These are phyloP conservation scores for Blastobotrys peoriensis DNA, from an alignment of 805 yeast species.

Conservation along the genomic window DNA sequence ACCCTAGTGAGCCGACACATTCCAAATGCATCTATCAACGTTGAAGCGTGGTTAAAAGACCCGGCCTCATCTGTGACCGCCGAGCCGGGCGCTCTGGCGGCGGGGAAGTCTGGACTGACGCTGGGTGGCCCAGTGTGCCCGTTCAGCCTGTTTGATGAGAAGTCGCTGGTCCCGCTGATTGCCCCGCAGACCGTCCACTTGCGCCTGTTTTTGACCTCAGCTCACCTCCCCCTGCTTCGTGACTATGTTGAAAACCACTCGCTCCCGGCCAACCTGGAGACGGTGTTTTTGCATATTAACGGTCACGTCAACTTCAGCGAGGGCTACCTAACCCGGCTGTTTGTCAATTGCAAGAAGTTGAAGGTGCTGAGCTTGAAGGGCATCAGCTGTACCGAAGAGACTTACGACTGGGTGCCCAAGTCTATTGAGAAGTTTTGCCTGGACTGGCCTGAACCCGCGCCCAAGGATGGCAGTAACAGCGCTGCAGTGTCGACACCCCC, in stretches of 20 bases:
- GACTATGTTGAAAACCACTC: neutral
- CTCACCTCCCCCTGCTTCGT: neutral
- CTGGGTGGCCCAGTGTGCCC: too few relatives aligned
- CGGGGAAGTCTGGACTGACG: too few relatives aligned
- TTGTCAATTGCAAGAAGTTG: neutral
- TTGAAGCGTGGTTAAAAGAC: neutral
- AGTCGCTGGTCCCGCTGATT: neutral
- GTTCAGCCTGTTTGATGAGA: neutral
- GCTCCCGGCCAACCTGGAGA: neutral
- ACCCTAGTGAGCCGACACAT: neutral
- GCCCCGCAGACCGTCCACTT: neutral
- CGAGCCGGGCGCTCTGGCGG: too few relatives aligned
- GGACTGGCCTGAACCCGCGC: neutral
- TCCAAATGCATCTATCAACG: neutral
- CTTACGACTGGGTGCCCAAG: slow-evolving; percentile 1
- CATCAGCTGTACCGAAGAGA: neutral
- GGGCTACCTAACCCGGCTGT: neutral
- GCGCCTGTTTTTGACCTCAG: neutral
- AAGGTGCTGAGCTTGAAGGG: slow-evolving; percentile 1
- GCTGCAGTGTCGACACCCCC: neutral
- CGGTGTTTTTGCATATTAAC: slow-evolving; percentile 1
- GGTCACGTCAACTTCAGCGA: neutral
- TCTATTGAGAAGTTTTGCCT: neutral
- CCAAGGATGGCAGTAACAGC: neutral
- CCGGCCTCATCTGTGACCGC: neutral